Base-by-base conservation (phyloP, 2,329 filamentous ascomycete species). In the Colletotrichum sojae region DNA sequence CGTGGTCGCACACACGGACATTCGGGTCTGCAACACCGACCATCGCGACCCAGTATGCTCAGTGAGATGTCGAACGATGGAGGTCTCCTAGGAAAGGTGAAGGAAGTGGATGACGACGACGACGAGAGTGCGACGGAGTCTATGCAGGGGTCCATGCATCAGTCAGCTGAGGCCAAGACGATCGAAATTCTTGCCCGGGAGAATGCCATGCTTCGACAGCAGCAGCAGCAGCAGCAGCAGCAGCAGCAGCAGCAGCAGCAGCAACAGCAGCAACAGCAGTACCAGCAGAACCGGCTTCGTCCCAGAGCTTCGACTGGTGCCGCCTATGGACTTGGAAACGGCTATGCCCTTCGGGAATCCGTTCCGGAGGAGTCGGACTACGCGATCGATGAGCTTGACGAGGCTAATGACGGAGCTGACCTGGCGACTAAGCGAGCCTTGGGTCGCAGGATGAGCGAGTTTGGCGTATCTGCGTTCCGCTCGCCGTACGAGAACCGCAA, bases 1-100 rank as follows among this genome's bases (percentile, higher is more conserved):
- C 84, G 88, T 55, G 81, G 85, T 56, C 85, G 87, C 57, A 76
- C 83, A 3, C 73, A 71, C 43, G 86, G 87, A 22, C 89, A 91
- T 71, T 87, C 92, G 31, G 91, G 88, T 67, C 84, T 97, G 39
- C 93, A 95, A 74, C 92, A 96, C 77, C 89, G 94, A 43, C 92
- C 93, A 5, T 97, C 94, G 15, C 89, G 91, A 59, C 91, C 91
- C 45, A 94, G 91, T 76, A 90, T 94, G 85, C 82, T 94, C 36
- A 93, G 91, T 71, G 91, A 93, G 75, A 90, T 91, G 88, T 87
- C 88, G 15, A 91, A 83, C 69, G 89, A 90, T 66, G 87, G 87
- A 43, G 84, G 82, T 60, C 86, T 89, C 78, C 84, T 91, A 15
- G 88, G 88, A 43, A 93, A 92, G 74, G 87, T 94, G 43, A 90